These are phyloP conservation scores for Cyclotella sp. DNA, from an alignment of 108 stramenopile species.

Conservation along the genomic window DNA sequence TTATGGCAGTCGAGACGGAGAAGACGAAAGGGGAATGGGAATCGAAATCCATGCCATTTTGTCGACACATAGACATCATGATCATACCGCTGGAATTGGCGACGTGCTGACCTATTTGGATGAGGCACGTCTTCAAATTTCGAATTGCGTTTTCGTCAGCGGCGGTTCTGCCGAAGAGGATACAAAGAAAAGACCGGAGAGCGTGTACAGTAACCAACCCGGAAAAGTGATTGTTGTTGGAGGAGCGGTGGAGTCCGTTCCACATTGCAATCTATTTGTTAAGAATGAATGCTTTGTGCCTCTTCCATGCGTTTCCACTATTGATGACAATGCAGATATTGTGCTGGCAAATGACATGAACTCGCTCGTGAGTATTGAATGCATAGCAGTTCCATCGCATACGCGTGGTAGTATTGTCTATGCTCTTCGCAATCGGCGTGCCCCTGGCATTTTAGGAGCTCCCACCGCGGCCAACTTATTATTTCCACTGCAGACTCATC, in stretches of 20 bases:
- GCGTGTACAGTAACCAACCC: conserved; percentile 10
- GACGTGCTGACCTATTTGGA: conserved; percentile 27
- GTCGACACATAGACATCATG: conserved; percentile 87
- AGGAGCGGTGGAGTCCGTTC: conserved; percentile 82
- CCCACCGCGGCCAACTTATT: background rate
- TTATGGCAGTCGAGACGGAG: background rate
- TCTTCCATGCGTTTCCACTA: conserved; percentile 48
- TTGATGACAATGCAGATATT: conserved; percentile 17
- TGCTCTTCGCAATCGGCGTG: conserved; percentile 56
- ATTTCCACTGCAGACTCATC: conserved; percentile 41
- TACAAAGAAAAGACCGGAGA: background rate
- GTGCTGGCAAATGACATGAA: conserved; percentile 67
- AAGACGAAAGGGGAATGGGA: conserved; percentile 9
- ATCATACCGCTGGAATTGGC: conserved; percentile 81
- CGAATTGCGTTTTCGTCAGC: conserved; percentile 20
- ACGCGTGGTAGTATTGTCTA: conserved; percentile 85
- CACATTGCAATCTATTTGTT: conserved; percentile 64
- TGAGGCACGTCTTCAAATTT: background rate
- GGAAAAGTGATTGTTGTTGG: conserved; percentile 58
- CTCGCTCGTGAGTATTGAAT: conserved; percentile 71
- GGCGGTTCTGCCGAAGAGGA: conserved; percentile 18
- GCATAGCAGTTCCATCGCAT: conserved; percentile 73
- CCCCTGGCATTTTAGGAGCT: background rate
- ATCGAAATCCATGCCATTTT: conserved; percentile 73
- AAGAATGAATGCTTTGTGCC: conserved; percentile 70